Conservation (phyloP, 2,329 filamentous ascomycete genomes). For the Colletotrichum graminicola region DNA sequence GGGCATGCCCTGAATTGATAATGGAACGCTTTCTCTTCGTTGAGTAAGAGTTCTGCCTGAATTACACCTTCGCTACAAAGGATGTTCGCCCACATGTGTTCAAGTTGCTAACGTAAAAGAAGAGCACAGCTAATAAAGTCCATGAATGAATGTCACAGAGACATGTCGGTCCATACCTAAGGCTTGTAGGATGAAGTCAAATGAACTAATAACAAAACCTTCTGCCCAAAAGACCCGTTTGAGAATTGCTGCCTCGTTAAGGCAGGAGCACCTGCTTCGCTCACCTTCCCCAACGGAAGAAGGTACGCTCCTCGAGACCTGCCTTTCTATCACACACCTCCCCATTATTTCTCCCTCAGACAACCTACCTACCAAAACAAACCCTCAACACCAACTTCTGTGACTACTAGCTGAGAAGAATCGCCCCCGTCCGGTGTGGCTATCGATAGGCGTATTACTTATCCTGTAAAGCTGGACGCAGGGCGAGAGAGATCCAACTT, state of each 20-base stretch:
- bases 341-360: not conserved
- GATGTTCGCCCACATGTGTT: not conserved
- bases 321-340: not conserved
- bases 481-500: not conserved
- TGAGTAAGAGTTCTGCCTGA: not conserved
- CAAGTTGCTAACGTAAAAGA: not conserved
- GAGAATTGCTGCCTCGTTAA: not conserved
- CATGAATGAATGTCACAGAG: not conserved
- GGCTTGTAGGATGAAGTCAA: not conserved
- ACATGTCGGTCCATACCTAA: fast-evolving
- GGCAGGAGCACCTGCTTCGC: not conserved
- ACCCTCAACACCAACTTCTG: not conserved
- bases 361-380: not conserved
- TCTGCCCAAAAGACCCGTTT: not conserved
- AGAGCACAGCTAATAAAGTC: not conserved
- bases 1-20: not conserved
- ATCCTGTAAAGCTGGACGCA: not conserved
- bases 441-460: not conserved
- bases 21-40: not conserved
- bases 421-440: not conserved
- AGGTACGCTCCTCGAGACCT: not conserved
- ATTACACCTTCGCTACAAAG: not conserved
- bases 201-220: not conserved
- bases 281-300: not conserved
- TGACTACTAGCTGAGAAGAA: too few species aligned